Evolutionary conservation across 164 flowering plant species (phyloP), one percentile per base, ranked within the genome.

Genomic region (Aristolochia fimbriata): DNA sequence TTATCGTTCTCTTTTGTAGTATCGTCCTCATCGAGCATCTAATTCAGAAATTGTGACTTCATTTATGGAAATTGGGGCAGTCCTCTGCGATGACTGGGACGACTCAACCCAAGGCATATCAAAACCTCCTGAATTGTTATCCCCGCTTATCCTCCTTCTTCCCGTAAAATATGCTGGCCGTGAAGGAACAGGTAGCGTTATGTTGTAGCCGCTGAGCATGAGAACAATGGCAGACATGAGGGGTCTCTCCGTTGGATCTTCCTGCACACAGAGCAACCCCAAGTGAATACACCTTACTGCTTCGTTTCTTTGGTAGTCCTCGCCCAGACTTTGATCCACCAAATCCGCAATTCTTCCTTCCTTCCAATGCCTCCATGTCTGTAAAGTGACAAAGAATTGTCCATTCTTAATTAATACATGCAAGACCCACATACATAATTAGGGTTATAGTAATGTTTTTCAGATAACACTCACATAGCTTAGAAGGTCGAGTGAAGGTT

Each of bases 261-360:
- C 75, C 62, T 79, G 80, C 21, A 75, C 80, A 43, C 85, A 80
- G 10, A 80, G 57, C 25, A 79, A 62, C 0, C 71, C 83, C 11
- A 81, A 69, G 51, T 80, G 85, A 14, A 77, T 66, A 71, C 82
- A 61, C 62, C 77, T 68, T 62, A 70, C 21, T 4, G 73, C 68
- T 68, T 81, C 80, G 17, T 19, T 63, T n/a, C 33, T 47, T 2
- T 68, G 62, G 33, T 25, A 53, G 4, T 6, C 14, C 2, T 58
- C 50, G 0, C 22, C 9, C 55, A 77, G 10, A 0, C 51, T 33
- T 51, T 77, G 68, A 66, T 77, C 86, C 17, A 63, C 7, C 16
- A 63, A 15, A 23, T 63, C 65, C 45, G 47, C 6, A 2, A 22
- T 17, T 15, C 24, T 27, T 51, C 55, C 60, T 19, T 24, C 51